A percentile compares a stretch with the other conserved stretches of the same genome.
phyloP scores from a whole-genome alignment of 2,329 filamentous ascomycete genomes.

The Aureobasidium sp. region DNA sequence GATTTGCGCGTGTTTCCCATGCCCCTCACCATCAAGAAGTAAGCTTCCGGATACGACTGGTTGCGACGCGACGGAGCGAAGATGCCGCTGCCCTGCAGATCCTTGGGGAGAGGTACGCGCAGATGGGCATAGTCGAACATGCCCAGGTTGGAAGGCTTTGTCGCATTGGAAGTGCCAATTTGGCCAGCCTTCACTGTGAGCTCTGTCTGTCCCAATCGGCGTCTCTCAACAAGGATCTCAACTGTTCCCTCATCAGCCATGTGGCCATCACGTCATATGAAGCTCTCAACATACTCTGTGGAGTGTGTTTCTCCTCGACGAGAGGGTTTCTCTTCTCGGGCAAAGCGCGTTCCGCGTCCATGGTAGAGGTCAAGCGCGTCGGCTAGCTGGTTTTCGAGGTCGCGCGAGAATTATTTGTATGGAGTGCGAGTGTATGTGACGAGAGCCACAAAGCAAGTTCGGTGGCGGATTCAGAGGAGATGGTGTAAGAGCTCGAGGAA shows the following conservation, averaged over 20 bases:
- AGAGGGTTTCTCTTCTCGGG: constrained; percentile 59
- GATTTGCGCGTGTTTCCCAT: neutral
- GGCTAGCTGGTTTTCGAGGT: neutral
- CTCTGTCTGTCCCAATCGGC: constrained; percentile 88
- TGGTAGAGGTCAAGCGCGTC: constrained; percentile 13
- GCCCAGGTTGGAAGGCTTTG: constrained; percentile 66
- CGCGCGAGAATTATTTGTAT: neutral
- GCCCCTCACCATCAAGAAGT: constrained; percentile 76
- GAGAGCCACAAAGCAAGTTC: neutral
- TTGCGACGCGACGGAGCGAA: constrained; percentile 63
- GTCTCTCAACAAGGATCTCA: constrained; percentile 63
- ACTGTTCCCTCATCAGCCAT: constrained; percentile 26
- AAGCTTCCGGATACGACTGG: constrained; percentile 67
- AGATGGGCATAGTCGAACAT: constrained; percentile 95
- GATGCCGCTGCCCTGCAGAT: constrained; percentile 79
- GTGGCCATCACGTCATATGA: neutral
- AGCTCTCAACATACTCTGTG: constrained; percentile 47
- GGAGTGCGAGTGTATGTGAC: neutral
- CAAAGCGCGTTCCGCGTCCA: constrained; percentile 33
- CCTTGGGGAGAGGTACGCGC: constrained; percentile 83
- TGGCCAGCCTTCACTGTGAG: constrained; percentile 74
- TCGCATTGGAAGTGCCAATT: constrained; percentile 61
- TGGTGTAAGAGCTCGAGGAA: neutral
- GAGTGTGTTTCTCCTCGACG: constrained; percentile 54
- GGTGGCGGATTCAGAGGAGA: neutral